These are phyloP conservation scores for Wallemia mellicola DNA, from an alignment of 1,284 basidiomycete species.

Conservation along the genomic window DNA sequence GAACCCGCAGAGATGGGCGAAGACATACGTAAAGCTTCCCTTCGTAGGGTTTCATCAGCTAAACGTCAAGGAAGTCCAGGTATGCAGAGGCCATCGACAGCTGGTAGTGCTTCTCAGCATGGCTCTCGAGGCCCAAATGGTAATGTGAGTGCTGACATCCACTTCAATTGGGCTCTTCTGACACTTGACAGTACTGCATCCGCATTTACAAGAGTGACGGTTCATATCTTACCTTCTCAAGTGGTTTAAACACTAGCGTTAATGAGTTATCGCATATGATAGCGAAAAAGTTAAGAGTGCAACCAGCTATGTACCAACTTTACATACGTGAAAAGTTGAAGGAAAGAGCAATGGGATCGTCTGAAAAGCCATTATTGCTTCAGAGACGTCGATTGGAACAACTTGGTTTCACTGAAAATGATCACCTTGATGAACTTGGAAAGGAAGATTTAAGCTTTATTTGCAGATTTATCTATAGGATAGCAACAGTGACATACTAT, in stretches of 20 bases:
- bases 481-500: slow-evolving; percentile 12
- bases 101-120: neutral
- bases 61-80: neutral
- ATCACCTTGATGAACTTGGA: slow-evolving; percentile 50
- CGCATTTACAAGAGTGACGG: slow-evolving; percentile 51
- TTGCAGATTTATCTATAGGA: slow-evolving; percentile 46
- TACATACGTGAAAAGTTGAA: slow-evolving; percentile 57
- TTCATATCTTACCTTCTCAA: slow-evolving; percentile 37
- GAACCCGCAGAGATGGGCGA: neutral
- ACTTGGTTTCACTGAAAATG: slow-evolving; percentile 61
- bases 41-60: neutral
- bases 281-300: slow-evolving; percentile 21
- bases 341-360: slow-evolving; percentile 23
- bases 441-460: slow-evolving; percentile 59
- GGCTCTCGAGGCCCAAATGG: neutral
- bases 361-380: slow-evolving; percentile 56
- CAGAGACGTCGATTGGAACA: slow-evolving; percentile 59
- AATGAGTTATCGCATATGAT: slow-evolving; percentile 33
- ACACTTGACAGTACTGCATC: slow-evolving; percentile 18
- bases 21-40: neutral
- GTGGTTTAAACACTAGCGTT: slow-evolving; percentile 35
- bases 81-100: neutral
- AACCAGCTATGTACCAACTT: slow-evolving; percentile 32
- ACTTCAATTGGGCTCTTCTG: neutral
- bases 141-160: neutral